Base-by-base conservation (phyloP, 345 rosid species). In the Dimocarpus longan region DNA sequence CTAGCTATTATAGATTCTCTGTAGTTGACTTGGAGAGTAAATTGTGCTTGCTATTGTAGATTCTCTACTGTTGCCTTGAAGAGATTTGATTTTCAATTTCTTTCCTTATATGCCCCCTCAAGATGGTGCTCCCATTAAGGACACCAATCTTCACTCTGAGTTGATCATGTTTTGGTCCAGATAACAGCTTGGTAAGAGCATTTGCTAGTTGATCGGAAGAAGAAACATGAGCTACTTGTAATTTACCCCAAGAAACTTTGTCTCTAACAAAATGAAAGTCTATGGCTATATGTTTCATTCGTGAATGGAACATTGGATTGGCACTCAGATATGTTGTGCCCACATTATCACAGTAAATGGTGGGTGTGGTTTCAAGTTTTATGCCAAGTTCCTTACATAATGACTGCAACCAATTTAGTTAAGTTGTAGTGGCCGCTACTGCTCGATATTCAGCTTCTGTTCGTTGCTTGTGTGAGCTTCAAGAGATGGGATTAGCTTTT, bases 241-340 rank as follows among this genome's bases (percentile, higher is more conserved):
- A 21, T 24, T 4, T 3, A 5, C 65, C 4, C 0, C 12, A 8
- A 6, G 19, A 18, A 16, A 80, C 60, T n/a, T 19, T 59, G 4
- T 80, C 71, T 0, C 1, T 0, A 42, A 80, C 18, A 0, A 76
- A 80, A 43, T 57, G 79, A n/a, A 68, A 56, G n/a, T 66, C 60
- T 8, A 79, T 6, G 13, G n/a, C 59, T 0, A 79, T 60, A 43
- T 66, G 82, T 1, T 75, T 75, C 48, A 63, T 75, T 6, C 2
- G 16, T 6, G 76, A 22, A 60, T 80, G 79, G 32, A 57, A 80
- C 4, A 6, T 46, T 5, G 16, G 56, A 56, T 75, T 80, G 11
- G 48, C 16, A 37, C 64, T 16, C 2, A 80, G 18, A 10, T 68
- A 50, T 0, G 13, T 75, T 10, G 80, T 54, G 4, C 44, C 19